phyloP scores from a whole-genome alignment of 148 eudicot genomes.

The Chenopodium suecicum region DNA sequence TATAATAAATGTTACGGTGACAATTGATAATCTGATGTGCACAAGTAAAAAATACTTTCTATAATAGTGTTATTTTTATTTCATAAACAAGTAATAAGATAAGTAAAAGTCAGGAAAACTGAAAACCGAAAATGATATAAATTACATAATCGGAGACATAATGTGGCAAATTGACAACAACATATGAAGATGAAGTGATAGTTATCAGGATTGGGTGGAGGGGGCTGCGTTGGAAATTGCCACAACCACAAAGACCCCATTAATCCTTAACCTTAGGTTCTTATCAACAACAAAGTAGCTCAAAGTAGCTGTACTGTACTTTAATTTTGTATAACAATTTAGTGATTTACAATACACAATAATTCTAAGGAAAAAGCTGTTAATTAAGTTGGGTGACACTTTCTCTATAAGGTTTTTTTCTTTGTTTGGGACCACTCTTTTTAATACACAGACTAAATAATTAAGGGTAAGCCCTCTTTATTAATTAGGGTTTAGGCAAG shows the following conservation, averaged over 20 bases:
- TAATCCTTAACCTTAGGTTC: constrained; percentile 3
- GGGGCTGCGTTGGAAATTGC: not conserved
- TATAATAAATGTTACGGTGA: too few relatives aligned
- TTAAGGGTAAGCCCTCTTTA: not conserved
- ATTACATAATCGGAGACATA: too few relatives aligned
- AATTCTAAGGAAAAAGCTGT: constrained; percentile 15
- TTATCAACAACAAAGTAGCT: not conserved
- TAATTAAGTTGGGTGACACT: not conserved
- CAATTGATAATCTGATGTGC: too few relatives aligned
- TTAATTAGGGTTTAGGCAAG: not conserved
- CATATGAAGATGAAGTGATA: too few relatives aligned
- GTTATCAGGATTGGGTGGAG: not conserved
- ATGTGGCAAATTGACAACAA: too few relatives aligned
- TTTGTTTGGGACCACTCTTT: constrained; percentile 29
- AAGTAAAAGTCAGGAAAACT: too few relatives aligned
- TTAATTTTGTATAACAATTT: not conserved
- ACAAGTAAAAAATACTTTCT: too few relatives aligned
- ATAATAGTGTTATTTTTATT: too few relatives aligned
- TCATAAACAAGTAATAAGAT: too few relatives aligned
- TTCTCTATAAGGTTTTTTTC: not conserved
- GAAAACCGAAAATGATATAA: too few relatives aligned
- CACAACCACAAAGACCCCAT: constrained; percentile 3
- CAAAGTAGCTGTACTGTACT: constrained; percentile 21
- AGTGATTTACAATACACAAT: not conserved
- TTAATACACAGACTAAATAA: not conserved